Base-by-base conservation (phyloP, 2,329 filamentous ascomycete genomes). In the Trichoderma citrinoviride region DNA sequence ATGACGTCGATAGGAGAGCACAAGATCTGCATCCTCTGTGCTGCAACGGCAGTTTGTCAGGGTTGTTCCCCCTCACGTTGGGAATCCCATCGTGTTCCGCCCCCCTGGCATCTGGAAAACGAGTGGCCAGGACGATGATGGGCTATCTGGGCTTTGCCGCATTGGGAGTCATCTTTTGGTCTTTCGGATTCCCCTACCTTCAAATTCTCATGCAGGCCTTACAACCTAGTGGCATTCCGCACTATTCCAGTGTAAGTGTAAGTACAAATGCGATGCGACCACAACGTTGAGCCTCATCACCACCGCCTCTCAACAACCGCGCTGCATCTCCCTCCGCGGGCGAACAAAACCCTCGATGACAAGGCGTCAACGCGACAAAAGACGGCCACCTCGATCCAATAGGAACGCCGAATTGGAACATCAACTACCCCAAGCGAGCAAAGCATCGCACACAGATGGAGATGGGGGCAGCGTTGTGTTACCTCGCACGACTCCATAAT, bases 321-420 rank as follows among this genome's bases (percentile, higher is more conserved):
- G 46, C 40, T 43, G n/a, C 33, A 14, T 27, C 10, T 50, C 46
- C 44, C 27, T 43, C 27, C 57, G 23, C 41, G 21, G 40, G 19
- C 29, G 19, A 55, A 25, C n/a, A 56, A 44, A 44, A 8, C 19
- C 2, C 3, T 15, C 15, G 25, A 12, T n/a, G n/a, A 52, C 37
- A 43, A 61, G 47, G 23, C 37, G 15, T 3, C 37, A 8, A 33
- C 40, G n/a, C 23, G 46, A 53, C 37, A 12, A 61, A 61, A 44
- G 37, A 53, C 23, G 46, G 21, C 57, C 23, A n/a, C 50, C 21
- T 23, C 44, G 6, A 61, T 53, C 58, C 58, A 61, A 61, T 61
- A 41, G 21, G 3, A 40, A 50, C 14, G 33, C 33, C 27, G 7
- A n/a, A 25, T 58, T 41, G n/a, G n/a, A 17, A 43, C 19, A 3